Conservation (phyloP, 768 basidiomycete species). For the Cystofilobasidium ferigula region DNA sequence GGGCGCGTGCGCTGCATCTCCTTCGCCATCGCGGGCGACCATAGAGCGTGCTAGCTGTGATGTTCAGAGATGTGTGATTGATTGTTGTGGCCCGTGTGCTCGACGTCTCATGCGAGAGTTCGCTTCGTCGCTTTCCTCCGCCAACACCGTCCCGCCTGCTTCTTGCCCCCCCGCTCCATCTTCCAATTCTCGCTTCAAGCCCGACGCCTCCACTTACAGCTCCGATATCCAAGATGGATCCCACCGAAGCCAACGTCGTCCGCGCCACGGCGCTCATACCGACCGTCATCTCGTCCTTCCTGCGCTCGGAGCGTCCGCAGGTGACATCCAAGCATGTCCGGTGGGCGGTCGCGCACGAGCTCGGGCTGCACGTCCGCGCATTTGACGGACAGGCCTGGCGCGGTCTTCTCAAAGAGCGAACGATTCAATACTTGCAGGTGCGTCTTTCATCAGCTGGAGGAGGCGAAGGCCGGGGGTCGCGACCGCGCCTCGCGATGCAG, state of each 20-base stretch:
- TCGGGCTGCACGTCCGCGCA: neutral
- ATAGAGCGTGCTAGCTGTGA: too few relatives aligned
- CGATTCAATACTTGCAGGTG: neutral
- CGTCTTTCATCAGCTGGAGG: too few relatives aligned
- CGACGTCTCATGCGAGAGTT: too few relatives aligned
- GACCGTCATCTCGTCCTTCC: neutral
- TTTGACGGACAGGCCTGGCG: neutral
- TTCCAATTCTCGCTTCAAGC: neutral
- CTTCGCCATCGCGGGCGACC: too few relatives aligned
- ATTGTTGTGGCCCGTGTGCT: too few relatives aligned
- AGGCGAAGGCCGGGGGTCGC: too few relatives aligned
- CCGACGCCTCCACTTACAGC: too few relatives aligned
- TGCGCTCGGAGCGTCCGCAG: neutral
- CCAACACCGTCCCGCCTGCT: too few relatives aligned
- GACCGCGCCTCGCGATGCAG: too few relatives aligned
- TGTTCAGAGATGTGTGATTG: too few relatives aligned
- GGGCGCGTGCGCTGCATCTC: too few relatives aligned
- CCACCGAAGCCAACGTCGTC: neutral
- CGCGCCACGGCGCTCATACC: neutral
- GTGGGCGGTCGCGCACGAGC: neutral
- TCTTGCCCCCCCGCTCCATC: neutral
- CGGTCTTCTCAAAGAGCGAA: neutral
- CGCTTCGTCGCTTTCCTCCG: too few relatives aligned
- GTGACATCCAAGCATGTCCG: constrained; percentile 6
- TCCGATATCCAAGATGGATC: neutral